These are phyloP conservation scores for Inonotus obliquus DNA, from an alignment of 1,284 basidiomycete species.

Conservation along the genomic window DNA sequence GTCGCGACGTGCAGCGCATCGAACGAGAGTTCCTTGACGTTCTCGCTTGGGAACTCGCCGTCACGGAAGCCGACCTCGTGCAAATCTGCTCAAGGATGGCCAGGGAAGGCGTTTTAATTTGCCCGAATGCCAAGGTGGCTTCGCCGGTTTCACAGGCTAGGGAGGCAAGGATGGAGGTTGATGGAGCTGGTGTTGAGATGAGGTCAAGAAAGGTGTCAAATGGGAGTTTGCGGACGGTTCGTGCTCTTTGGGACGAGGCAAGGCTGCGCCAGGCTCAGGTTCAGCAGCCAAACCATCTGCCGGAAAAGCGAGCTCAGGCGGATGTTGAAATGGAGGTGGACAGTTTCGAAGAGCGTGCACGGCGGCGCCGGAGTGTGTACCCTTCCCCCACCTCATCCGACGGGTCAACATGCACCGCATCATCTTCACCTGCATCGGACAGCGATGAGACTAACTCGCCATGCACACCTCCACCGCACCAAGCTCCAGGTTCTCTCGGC, in stretches of 20 bases:
- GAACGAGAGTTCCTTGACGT: slow-evolving; percentile 76
- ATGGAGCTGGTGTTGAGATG: not conserved
- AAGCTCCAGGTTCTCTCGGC: not conserved
- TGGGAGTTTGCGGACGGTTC: not conserved
- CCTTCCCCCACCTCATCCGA: slow-evolving; percentile 1
- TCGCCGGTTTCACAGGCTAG: not conserved
- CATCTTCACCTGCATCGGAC: slow-evolving; percentile 6
- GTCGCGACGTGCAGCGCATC: slow-evolving; percentile 70
- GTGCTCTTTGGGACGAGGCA: slow-evolving; percentile 4
- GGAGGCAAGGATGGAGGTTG: slow-evolving; percentile 1
- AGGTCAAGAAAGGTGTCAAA: not conserved
- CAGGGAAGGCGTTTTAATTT: slow-evolving; percentile 1
- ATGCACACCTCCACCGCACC: slow-evolving; percentile 1
- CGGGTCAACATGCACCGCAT: not conserved
- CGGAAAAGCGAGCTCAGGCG: slow-evolving; percentile 5
- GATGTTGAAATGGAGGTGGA: slow-evolving; percentile 8
- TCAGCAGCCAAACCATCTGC: not conserved
- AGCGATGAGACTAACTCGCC: not conserved
- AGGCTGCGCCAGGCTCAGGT: not conserved
- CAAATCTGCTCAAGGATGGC: slow-evolving; percentile 6
- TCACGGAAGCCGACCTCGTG: slow-evolving; percentile 54
- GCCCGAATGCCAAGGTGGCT: not conserved
- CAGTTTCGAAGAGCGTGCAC: not conserved
- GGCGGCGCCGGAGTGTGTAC: not conserved
- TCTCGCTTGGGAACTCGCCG: slow-evolving; percentile 61